phyloP scores from a whole-genome alignment of 192 early-diverging fungal genomes.

The Coemansia sp. region DNA sequence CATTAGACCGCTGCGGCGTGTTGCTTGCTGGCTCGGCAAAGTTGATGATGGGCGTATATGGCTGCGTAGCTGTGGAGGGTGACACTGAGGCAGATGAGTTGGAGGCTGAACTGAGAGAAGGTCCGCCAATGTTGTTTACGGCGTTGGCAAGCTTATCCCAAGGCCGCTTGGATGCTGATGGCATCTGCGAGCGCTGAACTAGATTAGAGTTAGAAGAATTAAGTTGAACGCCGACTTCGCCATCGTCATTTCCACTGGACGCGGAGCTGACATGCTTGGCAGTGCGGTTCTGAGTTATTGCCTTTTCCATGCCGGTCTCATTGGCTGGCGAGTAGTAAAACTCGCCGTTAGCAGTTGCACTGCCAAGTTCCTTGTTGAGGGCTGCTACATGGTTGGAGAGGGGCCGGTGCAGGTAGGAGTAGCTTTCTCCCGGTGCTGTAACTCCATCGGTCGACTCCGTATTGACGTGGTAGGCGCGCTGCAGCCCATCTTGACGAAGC shows the following conservation, averaged over 20 bases:
- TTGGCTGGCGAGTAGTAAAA: not conserved
- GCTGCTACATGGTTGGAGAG: too few relatives aligned
- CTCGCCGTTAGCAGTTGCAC: not conserved
- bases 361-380: not conserved
- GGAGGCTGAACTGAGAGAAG: not conserved
- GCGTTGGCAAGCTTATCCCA: not conserved
- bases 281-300: not conserved
- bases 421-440: not conserved
- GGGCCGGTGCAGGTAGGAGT: not conserved
- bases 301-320: not conserved
- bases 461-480: constrained; percentile 29
- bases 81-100: not conserved
- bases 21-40: not conserved
- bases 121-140: not conserved
- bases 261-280: not conserved
- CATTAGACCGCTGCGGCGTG: not conserved
- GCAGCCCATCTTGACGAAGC: constrained; percentile 36
- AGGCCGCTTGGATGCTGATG: not conserved
- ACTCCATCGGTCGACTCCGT: not conserved
- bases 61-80: not conserved
- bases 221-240: not conserved
- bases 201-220: not conserved
- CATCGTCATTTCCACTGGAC: not conserved
- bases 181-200: not conserved
- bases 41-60: not conserved